These are phyloP conservation scores for Clitopilus hobsonii DNA, from an alignment of 768 basidiomycete genomes.

Conservation along the genomic window DNA sequence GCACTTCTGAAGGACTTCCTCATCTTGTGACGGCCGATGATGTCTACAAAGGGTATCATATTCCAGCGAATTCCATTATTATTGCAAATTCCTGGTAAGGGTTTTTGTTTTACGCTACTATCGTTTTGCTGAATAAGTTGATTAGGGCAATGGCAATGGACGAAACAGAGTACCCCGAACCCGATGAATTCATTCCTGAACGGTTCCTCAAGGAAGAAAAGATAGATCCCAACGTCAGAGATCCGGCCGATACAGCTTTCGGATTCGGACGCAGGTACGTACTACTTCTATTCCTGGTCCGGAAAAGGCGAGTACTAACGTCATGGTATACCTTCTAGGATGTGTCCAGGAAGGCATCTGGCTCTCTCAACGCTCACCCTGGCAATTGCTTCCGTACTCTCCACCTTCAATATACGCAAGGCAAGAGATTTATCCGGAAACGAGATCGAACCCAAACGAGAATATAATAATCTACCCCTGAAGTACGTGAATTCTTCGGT, in stretches of 20 bases:
- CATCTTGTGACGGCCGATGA: constrained; percentile 26
- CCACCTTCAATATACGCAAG: neutral
- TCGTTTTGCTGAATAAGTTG: neutral
- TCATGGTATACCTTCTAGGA: neutral
- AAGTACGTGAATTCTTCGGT: too few relatives aligned
- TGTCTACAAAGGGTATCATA: constrained; percentile 27
- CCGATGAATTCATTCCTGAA: constrained; percentile 30
- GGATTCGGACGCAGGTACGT: constrained; percentile 18
- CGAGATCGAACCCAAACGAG: neutral
- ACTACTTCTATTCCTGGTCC: too few relatives aligned
- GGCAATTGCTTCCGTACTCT: neutral
- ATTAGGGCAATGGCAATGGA: constrained; percentile 33
- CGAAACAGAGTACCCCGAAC: constrained; percentile 24
- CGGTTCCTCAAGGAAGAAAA: constrained; percentile 27
- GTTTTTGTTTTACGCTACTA: neutral
- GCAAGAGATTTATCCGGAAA: neutral
- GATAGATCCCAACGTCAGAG: constrained; percentile 9
- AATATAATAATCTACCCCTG: neutral
- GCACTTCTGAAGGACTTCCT: constrained; percentile 19
- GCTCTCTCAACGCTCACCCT: neutral
- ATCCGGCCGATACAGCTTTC: constrained; percentile 14
- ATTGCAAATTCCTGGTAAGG: constrained; percentile 26
- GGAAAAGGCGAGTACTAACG: too few relatives aligned
- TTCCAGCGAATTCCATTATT: constrained; percentile 26
- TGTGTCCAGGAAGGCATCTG: neutral